Evolutionary conservation across 371 early-diverging fungal genomes (phyloP), one percentile per base, ranked within the genome.

Genomic region (Thermomucor indicae-seudaticae): DNA sequence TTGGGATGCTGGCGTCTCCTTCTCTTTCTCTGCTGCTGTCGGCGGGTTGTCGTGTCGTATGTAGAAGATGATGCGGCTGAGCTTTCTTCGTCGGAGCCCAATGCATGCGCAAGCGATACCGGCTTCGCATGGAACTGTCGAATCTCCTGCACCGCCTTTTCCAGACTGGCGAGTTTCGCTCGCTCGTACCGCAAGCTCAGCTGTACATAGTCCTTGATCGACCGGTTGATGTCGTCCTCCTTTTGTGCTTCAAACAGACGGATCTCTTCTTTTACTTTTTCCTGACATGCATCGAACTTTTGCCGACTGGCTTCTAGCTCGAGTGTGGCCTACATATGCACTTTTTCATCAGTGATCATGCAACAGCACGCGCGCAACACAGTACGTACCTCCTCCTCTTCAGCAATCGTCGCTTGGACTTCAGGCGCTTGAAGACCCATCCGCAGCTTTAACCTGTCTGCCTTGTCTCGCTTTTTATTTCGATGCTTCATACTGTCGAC

Each of bases 181-280:
- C 61, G 68, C 52, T 82, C 83, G 42, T 75, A 72, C 6, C 65
- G 57, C 31, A 82, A 42, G 24, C 71, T 77, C 23, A 72, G 44
- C 23, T 55, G 52, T 0, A 67, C 76, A 64, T 74, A 80, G n/a
- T 72, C 74, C 12, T 69, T 66, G 5, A 82, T 69, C 2, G 76
- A 48, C 4, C 53, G 53, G 19, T 56, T 71, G 47, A 80, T 54
- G 47, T 79, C 79, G 22, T 61, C 70, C 6, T 63, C 60, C 45
- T 78, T 80, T 41, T 75, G 78, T 7, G 57, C 55, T 37, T 80
- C 83, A 35, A 80, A 79, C 8, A 73, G 53, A 30, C 67, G 49
- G 12, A 82, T 64, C 31, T 82, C 83, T 16, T 74, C 57, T 19
- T 76, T 79, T 8, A 78, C 80, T 16, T 65, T 63, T 17, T 51